Base-by-base conservation (phyloP, 164 flowering plant genomes). In the Stephania yunnanensis region DNA sequence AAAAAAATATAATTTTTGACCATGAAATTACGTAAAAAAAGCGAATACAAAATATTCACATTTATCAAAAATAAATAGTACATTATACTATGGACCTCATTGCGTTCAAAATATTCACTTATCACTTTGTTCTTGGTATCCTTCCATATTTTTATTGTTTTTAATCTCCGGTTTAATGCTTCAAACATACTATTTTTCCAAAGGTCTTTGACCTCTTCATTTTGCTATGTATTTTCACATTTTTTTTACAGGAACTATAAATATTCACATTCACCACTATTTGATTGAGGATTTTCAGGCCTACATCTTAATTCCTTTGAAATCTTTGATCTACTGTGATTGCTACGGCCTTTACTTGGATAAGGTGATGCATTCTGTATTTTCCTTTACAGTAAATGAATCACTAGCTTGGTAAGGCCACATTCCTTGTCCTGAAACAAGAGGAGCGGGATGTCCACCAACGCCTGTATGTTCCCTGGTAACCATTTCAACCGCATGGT, bases 301-400 rank as follows among this genome's bases (percentile, higher is more conserved):
- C 74, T 79, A 71, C 75, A 55, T 64, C 74, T 80, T 68, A 77
- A n/a, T 69, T 74, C 65, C 71, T 85, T 89, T 36, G 77, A 69
- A 36, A 46, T 75, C 80, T 82, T 88, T 64, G 75, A 65, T 73
- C 78, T 86, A 66, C 73, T 74, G 31, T 19, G n/a, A 69, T 29
- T 81, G 69, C 79, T 84, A 74, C 52, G 68, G 69, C 79, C 77
- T 67, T 58, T 30, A 30, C 44, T 76, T 25, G 78, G 63, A 0
- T 58, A 44, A 22, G 74, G 70, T 64, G 52, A 45, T 15, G 52
- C 46, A 42, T 46, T 81, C 61, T 25, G 65, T 36, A 67, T 58
- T 31, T 76, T 73, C 72, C 45, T 70, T 72, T 68, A 10, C 10
- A 50, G 55, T 50, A 3, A 50, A 50, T 15, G 15, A 50, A 68